Conservation (phyloP, 768 basidiomycete genomes). For the Auricularia heimuer region DNA sequence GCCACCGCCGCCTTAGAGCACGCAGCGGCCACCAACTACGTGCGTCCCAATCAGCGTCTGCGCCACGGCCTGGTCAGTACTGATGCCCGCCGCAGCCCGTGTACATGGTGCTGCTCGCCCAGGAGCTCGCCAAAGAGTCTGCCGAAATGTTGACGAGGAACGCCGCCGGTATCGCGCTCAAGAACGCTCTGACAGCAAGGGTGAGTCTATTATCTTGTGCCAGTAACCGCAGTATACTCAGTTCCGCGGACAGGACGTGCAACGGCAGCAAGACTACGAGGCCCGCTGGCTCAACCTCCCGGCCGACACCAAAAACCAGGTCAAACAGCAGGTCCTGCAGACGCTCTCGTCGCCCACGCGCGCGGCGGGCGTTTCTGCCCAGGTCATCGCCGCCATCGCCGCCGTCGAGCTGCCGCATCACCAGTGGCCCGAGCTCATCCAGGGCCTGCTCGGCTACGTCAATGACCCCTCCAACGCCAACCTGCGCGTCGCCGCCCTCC, state of each 20-base stretch:
- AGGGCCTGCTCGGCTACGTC: conserved; percentile 77
- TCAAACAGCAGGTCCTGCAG: conserved; percentile 80
- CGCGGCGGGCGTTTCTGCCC: conserved; percentile 81
- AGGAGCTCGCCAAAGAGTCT: conserved; percentile 71
- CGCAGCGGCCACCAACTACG: conserved; percentile 83
- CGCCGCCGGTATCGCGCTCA: conserved; percentile 93
- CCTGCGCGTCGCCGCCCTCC: conserved; percentile 77
- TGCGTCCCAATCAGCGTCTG: conserved; percentile 31
- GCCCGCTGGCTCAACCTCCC: conserved; percentile 77
- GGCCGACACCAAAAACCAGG: conserved; percentile 56
- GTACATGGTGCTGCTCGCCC: conserved; percentile 86
- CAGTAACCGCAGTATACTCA: conserved; percentile 6
- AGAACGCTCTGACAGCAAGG: conserved; percentile 85
- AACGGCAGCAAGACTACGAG: conserved; percentile 66
- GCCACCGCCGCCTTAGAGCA: conserved; percentile 84
- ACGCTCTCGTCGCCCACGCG: conserved; percentile 69
- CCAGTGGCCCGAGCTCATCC: conserved; percentile 88
- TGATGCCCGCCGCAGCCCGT: conserved; percentile 48
- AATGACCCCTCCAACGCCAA: conserved; percentile 63
- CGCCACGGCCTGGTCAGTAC: not conserved
- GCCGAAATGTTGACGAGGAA: conserved; percentile 69
- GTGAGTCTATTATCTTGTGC: conserved; percentile 39
- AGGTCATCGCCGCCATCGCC: conserved; percentile 91
- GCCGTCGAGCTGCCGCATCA: conserved; percentile 81
- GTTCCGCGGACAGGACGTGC: conserved; percentile 45